Evolutionary conservation across 257 asterid species (phyloP).

Genomic region (Solanum arcanum): DNA sequence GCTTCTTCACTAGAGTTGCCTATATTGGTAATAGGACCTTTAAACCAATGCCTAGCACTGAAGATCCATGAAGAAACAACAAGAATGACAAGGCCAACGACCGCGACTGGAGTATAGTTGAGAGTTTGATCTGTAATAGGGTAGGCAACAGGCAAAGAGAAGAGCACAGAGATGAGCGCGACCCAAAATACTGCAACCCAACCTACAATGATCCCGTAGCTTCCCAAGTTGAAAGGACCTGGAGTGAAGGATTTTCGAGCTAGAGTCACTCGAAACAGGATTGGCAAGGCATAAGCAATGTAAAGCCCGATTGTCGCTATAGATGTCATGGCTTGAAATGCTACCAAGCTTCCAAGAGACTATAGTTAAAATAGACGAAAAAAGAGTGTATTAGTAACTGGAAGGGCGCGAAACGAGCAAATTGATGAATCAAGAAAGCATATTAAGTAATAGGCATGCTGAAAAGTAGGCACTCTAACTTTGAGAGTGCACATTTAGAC

Average conservation of each 20-base stretch:
- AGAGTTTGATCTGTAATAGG: constrained; percentile 68
- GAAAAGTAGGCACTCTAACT: not conserved
- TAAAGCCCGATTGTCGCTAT: constrained; percentile 93
- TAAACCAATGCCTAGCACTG: constrained; percentile 84
- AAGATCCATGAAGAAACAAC: constrained; percentile 59
- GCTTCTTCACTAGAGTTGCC: constrained; percentile 7
- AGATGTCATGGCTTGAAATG: constrained; percentile 96
- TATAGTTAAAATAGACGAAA: constrained; percentile 11
- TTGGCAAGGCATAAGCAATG: constrained; percentile 91
- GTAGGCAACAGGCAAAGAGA: constrained; percentile 87
- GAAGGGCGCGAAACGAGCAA: not conserved
- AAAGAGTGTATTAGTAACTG: not conserved
- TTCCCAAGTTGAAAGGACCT: constrained; percentile 86
- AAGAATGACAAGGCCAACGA: constrained; percentile 66
- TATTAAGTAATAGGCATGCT: not conserved
- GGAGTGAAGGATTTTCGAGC: constrained; percentile 66
- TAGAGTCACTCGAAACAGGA: constrained; percentile 74
- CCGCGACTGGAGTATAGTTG: constrained; percentile 94
- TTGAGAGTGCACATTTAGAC: not conserved
- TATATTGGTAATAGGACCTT: constrained; percentile 78
- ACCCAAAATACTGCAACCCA: constrained; percentile 87
- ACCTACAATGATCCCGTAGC: constrained; percentile 58
- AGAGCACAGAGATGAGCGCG: constrained; percentile 66
- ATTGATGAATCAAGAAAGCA: not conserved
- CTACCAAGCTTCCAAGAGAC: constrained; percentile 95